Evolutionary conservation across 1,284 basidiomycete genomes (phyloP).

Genomic region (Vanrija sp.): DNA sequence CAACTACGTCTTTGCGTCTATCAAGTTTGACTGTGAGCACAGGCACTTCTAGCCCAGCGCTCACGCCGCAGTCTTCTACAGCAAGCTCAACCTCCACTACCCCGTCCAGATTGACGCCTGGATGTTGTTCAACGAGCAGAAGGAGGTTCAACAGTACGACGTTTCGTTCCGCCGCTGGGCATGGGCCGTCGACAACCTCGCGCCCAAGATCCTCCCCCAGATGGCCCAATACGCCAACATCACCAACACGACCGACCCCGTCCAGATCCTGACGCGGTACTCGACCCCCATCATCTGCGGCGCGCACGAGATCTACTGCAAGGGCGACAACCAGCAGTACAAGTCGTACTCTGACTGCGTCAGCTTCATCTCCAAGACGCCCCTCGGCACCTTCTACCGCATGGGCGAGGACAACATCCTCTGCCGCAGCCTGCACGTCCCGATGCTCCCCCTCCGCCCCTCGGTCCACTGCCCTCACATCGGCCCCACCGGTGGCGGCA

Average conservation of each 20-base stretch:
- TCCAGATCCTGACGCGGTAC: constrained; percentile 20
- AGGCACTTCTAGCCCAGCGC: background rate
- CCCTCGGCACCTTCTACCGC: constrained; percentile 24
- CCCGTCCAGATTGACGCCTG: background rate
- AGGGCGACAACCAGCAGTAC: constrained; percentile 24
- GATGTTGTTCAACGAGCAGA: background rate
- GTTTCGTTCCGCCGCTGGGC: constrained; percentile 25
- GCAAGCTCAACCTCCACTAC: background rate
- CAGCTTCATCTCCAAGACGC: constrained; percentile 2
- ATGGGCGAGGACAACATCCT: constrained; percentile 30
- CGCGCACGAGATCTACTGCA: constrained; percentile 16
- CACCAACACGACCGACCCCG: constrained; percentile 8
- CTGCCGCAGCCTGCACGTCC: constrained; percentile 25
- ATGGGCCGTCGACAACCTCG: constrained; percentile 24
- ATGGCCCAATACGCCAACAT: constrained; percentile 19
- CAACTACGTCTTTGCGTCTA: background rate
- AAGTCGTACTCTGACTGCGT: constrained; percentile 18
- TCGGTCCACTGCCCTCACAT: constrained; percentile 25
- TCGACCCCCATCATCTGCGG: constrained; percentile 19
- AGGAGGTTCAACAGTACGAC: constrained; percentile 21
- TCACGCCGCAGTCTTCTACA: background rate
- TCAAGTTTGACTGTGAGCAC: background rate
- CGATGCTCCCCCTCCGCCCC: constrained; percentile 23
- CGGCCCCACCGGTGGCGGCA: constrained; percentile 24
- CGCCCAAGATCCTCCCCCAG: constrained; percentile 20